phyloP scores from a whole-genome alignment of 805 yeast genomes.

The Candida sphagnicola region DNA sequence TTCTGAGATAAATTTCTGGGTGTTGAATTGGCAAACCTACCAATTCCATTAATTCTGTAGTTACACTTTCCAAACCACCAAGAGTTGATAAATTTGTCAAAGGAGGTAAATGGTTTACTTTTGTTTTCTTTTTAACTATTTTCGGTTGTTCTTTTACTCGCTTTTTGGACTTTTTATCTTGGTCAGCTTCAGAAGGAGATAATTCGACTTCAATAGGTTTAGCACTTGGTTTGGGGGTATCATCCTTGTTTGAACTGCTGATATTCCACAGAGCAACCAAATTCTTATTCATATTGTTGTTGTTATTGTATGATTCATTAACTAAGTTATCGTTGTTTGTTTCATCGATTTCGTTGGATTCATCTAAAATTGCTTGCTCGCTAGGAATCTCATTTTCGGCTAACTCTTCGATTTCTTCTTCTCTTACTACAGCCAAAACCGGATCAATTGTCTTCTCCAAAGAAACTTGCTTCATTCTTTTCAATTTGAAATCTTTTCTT shows the following conservation, averaged over 20 bases:
- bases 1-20: constrained; percentile 82
- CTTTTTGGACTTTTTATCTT: constrained; percentile 42
- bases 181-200: constrained; percentile 8
- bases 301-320: constrained; percentile 62
- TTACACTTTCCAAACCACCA: constrained; percentile 88
- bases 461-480: constrained; percentile 62
- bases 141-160: constrained; percentile 45
- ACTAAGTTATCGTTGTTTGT: constrained; percentile 47
- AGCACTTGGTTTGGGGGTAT: constrained; percentile 4
- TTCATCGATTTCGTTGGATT: constrained; percentile 36
- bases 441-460: constrained; percentile 63
- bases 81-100: constrained; percentile 61
- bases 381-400: constrained; percentile 19
- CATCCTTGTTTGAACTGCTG: constrained; percentile 4
- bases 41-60: constrained; percentile 81
- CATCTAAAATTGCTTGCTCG: constrained; percentile 9
- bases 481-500: constrained; percentile 59
- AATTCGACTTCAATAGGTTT: constrained; percentile 7
- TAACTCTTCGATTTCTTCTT: constrained; percentile 61
- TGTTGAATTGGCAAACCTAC: constrained; percentile 90
- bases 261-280: constrained; percentile 68
- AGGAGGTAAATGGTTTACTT: constrained; percentile 68
- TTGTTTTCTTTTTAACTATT: constrained; percentile 28
- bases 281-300: constrained; percentile 70
- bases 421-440: constrained; percentile 50